Base-by-base conservation (phyloP, 1,284 basidiomycete genomes). In the Afroboletus lepidellus region DNA sequence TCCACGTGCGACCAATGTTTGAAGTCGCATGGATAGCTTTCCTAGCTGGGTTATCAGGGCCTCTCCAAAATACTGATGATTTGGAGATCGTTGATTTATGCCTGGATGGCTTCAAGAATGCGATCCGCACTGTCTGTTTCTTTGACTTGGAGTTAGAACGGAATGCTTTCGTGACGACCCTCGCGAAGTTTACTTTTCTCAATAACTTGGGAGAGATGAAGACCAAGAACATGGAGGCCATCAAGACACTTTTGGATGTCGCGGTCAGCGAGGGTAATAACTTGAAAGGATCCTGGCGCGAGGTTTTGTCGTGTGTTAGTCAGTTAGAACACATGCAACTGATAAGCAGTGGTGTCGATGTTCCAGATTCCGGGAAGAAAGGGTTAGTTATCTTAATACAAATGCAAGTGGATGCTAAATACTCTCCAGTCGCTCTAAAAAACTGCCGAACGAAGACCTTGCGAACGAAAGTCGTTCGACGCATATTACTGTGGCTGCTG, bases 171-270 rank as follows among this genome's bases (percentile, higher is more conserved):
- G 92, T 98, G 30, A 94, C 94, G n/a, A 98, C 95, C 0, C 77
- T 98, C n/a, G 87, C 81, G 42, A 98, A 98, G 69, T 97, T 98
- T 69, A 98, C 95, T 1, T 97, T 95, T 77, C 77, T 98, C 56
- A 97, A 92, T 71, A 98, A 98, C 65, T 74, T 98, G 8, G 92
- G 92, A 50, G 95, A 98, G 76, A 98, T 98, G 95, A 95, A 94
- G 74, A 81, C 92, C 34, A 98, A 98, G 77, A 98, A 98, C 66
- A 95, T 98, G 83, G 95, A 98, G 67, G 95, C 95, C 3, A 97
- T 98, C 74, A 98, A 97, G 72, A 77, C 92, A 3, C 75, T 98
- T 53, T 74, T 98, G 23, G 95, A 98, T 65, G 85, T 98, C 43
- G 95, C 95, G 8, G 87, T 96, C 38, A 88, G 84, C 13, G 94